A percentile compares a stretch with the other conserved stretches of the same genome.
phyloP scores from a whole-genome alignment of 306 rosid genomes.

The Quercus variabilis region DNA sequence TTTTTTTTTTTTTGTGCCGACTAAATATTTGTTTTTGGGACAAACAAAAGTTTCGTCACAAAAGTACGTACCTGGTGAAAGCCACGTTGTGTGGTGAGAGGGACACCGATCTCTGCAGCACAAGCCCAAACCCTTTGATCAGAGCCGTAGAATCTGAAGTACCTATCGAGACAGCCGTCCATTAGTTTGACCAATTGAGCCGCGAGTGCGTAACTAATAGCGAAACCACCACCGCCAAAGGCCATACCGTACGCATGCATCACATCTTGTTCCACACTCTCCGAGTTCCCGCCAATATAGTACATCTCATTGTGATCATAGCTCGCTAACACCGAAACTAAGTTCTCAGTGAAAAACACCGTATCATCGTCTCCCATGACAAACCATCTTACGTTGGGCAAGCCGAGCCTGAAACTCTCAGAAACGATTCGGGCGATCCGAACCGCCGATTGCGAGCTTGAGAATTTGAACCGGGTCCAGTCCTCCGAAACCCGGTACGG shows the following conservation, averaged over 20 bases:
- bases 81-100: slow-evolving; percentile 67
- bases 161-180: slow-evolving; percentile 79
- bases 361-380: slow-evolving; percentile 99
- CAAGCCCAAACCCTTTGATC: slow-evolving; percentile 96
- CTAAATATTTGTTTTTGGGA: too few species aligned
- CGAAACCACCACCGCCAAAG: slow-evolving; percentile 95
- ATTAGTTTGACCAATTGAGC: slow-evolving; percentile 47
- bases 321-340: slow-evolving; percentile 63
- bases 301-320: slow-evolving; percentile 69
- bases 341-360: slow-evolving; percentile 67
- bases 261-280: slow-evolving; percentile 86
- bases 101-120: slow-evolving; percentile 67
- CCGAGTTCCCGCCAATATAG: slow-evolving; percentile 87
- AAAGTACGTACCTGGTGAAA: slow-evolving; percentile 80
- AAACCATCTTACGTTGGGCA: slow-evolving; percentile 82
- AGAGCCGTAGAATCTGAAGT: slow-evolving; percentile 81
- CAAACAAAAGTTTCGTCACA: too few species aligned
- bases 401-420: slow-evolving; percentile 64
- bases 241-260: slow-evolving; percentile 86
- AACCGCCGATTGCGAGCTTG: slow-evolving; percentile 66
- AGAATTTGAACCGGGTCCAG: slow-evolving; percentile 48
- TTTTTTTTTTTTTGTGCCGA: too few species aligned
- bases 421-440: slow-evolving; percentile 74
- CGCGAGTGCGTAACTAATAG: slow-evolving; percentile 79
- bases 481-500: slow-evolving; percentile 60